Evolutionary conservation across 805 yeast species (phyloP), one percentile per base, ranked within the genome.

Genomic region (Barnettozyma sp.): DNA sequence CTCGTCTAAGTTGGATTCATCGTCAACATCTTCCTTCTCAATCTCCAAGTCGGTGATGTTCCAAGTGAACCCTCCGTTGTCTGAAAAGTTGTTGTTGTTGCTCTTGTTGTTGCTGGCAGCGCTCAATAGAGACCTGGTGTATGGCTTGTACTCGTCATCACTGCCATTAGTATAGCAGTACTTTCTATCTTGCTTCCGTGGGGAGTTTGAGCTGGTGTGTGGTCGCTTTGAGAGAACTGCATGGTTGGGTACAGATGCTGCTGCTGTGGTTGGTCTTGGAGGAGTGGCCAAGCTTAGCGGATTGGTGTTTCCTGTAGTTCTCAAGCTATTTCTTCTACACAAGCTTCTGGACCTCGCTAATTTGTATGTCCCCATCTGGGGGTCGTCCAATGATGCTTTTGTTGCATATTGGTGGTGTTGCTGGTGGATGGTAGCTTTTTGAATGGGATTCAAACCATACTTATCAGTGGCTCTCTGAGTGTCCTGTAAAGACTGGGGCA

Each of bases 21-120:
- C 22, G 9, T 22, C 26, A 20, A 11, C 24, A 18, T 15, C 27
- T n/a, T 33, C 36, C 22, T 21, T 20, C 22, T 33, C 30, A 26
- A 34, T 22, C 24, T 27, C 37, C 29, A 34, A 23, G 23, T 27
- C 37, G 14, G 33, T 19, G 15, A 27, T 16, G 33, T 18, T 28
- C 37, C 37, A 34, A 10, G 22, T 28, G 26, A 17, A 34, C 7
- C 23, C 16, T 9, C 22, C 33, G 17, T 18, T 7, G n/a, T 34
- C 33, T 9, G 37, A 26, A n/a, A n/a, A n/a, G n/a, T n/a, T n/a
- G n/a, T n/a, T n/a, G n/a, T n/a, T n/a, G n/a, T n/a, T n/a, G n/a
- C n/a, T n/a, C n/a, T n/a, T n/a, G n/a, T n/a, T n/a, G n/a, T n/a
- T n/a, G n/a, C n/a, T n/a, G n/a, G n/a, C n/a, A n/a, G n/a, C 20